Percentiles rank a stretch among this genome's conserved stretches.
These are phyloP conservation scores for Malus orientalis DNA, from an alignment of 306 rosid species.

Conservation along the genomic window DNA sequence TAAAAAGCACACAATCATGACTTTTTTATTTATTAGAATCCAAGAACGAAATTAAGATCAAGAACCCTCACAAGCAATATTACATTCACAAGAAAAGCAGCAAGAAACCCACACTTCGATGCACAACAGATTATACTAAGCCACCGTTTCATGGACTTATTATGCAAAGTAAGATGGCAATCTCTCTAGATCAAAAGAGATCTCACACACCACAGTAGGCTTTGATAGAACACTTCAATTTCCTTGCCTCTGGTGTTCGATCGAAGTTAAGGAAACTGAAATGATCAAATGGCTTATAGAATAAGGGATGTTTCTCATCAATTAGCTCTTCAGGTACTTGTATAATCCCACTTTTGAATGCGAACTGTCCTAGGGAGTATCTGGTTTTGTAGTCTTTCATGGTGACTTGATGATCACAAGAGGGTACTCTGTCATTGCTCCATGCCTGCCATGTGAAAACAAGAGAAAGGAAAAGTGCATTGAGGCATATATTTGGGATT, in stretches of 20 bases:
- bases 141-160: background rate
- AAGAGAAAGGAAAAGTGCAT: too few relatives aligned
- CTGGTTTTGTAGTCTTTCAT: slow-evolving; percentile 13
- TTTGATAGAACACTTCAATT: slow-evolving; percentile 17
- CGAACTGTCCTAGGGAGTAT: slow-evolving; percentile 4
- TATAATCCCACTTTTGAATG: slow-evolving; percentile 2
- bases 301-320: slow-evolving; percentile 28
- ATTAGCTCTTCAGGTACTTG: slow-evolving; percentile 29
- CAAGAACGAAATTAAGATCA: background rate
- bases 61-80: background rate
- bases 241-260: slow-evolving; percentile 1
- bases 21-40: background rate
- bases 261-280: slow-evolving; percentile 16
- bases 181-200: background rate
- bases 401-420: slow-evolving; percentile 15
- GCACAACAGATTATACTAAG: too few relatives aligned
- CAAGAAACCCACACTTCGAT: background rate
- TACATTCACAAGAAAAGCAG: background rate
- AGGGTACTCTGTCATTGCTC: slow-evolving; percentile 26
- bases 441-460: slow-evolving; percentile 8
- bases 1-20: too few relatives aligned
- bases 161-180: background rate
- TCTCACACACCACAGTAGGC: slow-evolving; percentile 24
- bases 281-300: slow-evolving; percentile 26
- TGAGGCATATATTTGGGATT: too few relatives aligned